Percentiles rank a stretch among this genome's conserved stretches.
These are phyloP conservation scores for Phytophthora palmivora DNA, from an alignment of 352 stramenopile genomes.

Conservation along the genomic window DNA sequence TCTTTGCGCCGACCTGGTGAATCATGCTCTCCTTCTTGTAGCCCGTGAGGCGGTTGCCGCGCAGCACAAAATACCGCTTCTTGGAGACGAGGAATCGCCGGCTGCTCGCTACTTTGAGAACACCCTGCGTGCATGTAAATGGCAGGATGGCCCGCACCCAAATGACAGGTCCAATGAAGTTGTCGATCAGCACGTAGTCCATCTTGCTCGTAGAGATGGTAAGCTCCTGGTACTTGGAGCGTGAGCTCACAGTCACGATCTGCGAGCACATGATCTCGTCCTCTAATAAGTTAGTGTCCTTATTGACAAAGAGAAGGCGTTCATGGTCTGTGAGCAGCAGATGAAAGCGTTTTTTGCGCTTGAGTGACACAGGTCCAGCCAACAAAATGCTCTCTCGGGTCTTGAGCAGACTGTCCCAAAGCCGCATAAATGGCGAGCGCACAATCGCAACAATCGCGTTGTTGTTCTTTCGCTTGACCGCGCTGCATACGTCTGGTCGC, in stretches of 20 bases:
- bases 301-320: slow-evolving; percentile 88
- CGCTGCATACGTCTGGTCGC: slow-evolving; percentile 75
- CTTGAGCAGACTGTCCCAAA: slow-evolving; percentile 87
- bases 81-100: slow-evolving; percentile 84
- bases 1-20: slow-evolving; percentile 76
- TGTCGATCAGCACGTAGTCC: slow-evolving; percentile 86
- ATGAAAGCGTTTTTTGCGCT: slow-evolving; percentile 88
- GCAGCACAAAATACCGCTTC: slow-evolving; percentile 86
- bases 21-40: slow-evolving; percentile 85
- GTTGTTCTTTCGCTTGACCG: slow-evolving; percentile 82
- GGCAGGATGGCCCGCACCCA: slow-evolving; percentile 88
- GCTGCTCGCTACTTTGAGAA: slow-evolving; percentile 83
- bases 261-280: slow-evolving; percentile 90
- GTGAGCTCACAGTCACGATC: slow-evolving; percentile 88
- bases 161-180: slow-evolving; percentile 85
- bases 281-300: slow-evolving; percentile 89
- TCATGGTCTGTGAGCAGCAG: slow-evolving; percentile 87
- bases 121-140: slow-evolving; percentile 86
- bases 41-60: slow-evolving; percentile 62
- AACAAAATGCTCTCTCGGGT: slow-evolving; percentile 84
- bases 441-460: slow-evolving; percentile 86
- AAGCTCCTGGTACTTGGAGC: slow-evolving; percentile 80
- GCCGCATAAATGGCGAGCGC: slow-evolving; percentile 81
- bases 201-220: slow-evolving; percentile 73
- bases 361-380: slow-evolving; percentile 78